Conservation (phyloP, 2,329 filamentous ascomycete species). For the Colletotrichum truncatum region DNA sequence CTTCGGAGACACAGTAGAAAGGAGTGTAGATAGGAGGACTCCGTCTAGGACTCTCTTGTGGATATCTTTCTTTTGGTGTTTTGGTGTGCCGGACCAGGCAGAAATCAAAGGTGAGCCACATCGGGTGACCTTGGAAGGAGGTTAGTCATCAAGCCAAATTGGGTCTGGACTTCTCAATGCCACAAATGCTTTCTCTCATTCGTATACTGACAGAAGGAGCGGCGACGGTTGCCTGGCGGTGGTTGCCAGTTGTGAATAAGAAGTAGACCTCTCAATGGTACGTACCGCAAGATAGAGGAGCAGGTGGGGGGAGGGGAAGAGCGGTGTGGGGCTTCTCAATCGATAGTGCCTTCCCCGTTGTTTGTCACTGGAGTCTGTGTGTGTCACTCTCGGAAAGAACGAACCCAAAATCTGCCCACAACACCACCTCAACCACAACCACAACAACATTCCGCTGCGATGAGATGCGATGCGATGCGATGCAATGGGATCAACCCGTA, state of each 20-base stretch:
- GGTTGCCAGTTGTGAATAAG: background rate
- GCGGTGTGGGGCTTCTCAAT: background rate
- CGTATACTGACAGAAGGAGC: background rate
- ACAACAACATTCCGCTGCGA: too few relatives aligned
- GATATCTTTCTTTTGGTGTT: background rate
- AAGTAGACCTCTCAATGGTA: background rate
- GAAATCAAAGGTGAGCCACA: constrained; percentile 12
- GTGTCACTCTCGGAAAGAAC: background rate
- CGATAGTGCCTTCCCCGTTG: background rate
- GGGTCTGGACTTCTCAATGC: background rate
- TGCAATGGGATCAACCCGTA: background rate
- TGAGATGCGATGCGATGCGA: too few relatives aligned
- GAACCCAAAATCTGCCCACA: background rate
- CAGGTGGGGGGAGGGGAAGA: constrained; percentile 8
- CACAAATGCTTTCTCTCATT: too few relatives aligned
- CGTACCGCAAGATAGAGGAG: background rate
- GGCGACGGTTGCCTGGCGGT: constrained; percentile 9
- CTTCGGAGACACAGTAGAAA: too few relatives aligned
- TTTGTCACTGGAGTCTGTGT: background rate
- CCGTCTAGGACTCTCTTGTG: background rate
- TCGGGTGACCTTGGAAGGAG: background rate
- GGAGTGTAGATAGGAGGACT: background rate
- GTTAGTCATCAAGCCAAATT: constrained; percentile 12
- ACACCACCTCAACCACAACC: background rate
- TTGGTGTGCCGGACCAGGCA: constrained; percentile 5